A percentile compares a stretch with the other conserved stretches of the same genome.
Evolutionary conservation across 345 rosid species (phyloP).

Genomic region (Lepidium sativum): DNA sequence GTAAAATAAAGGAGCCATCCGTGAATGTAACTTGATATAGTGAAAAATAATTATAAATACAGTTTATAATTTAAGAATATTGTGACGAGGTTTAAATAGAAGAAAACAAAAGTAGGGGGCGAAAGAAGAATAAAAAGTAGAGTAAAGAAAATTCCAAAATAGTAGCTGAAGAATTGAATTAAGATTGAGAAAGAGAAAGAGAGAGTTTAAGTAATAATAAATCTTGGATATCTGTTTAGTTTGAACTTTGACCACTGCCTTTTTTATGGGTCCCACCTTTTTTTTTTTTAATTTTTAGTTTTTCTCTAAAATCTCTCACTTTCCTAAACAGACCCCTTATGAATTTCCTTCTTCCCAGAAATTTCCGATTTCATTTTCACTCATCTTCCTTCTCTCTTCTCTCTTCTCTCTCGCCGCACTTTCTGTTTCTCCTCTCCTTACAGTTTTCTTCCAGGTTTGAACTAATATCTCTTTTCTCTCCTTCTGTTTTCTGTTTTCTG

Average conservation of each 20-base stretch:
- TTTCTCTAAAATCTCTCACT: slow-evolving; percentile 24
- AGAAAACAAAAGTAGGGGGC: slow-evolving; percentile 20
- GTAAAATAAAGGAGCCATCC: background rate
- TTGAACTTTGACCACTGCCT: slow-evolving; percentile 67
- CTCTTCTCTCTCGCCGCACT: background rate
- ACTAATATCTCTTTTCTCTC: background rate
- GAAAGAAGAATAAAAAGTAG: slow-evolving; percentile 12
- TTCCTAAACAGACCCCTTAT: too few relatives aligned
- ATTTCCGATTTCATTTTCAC: slow-evolving; percentile 20
- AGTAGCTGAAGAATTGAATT: slow-evolving; percentile 13
- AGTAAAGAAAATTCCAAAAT: slow-evolving; percentile 7
- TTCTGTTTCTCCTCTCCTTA: background rate
- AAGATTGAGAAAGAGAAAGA: slow-evolving; percentile 8
- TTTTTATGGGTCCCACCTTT: slow-evolving; percentile 26
- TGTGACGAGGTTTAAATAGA: slow-evolving; percentile 6
- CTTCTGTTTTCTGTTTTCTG: background rate
- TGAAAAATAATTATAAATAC: background rate
- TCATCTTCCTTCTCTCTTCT: slow-evolving; percentile 4
- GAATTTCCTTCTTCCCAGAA: slow-evolving; percentile 22
- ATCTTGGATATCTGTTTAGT: slow-evolving; percentile 48
- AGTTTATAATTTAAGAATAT: background rate
- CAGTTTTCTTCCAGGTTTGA: slow-evolving; percentile 26
- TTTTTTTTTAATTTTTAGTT: background rate
- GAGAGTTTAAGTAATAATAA: slow-evolving; percentile 17
- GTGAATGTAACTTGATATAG: background rate